Evolutionary conservation across 2,329 filamentous ascomycete species (phyloP), one percentile per base, ranked within the genome.

Genomic region (Xylariaceae sp.): DNA sequence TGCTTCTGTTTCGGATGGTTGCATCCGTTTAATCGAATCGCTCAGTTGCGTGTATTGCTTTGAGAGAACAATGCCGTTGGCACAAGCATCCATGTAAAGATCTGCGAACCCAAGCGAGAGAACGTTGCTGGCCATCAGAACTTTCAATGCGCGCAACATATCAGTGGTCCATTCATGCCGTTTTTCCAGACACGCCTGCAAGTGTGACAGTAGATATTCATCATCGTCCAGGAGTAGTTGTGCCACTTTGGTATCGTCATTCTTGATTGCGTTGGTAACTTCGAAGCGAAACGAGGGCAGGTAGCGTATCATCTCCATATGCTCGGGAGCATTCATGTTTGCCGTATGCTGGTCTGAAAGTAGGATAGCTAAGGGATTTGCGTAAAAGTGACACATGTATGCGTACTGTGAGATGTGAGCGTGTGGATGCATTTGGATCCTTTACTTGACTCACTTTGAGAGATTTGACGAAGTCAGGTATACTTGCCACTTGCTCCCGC

Each of bases 371-470:
- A 90, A 72, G 1, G 86, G 81, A 58, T 90, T 92, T 36, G 86
- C 86, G 59, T 89, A 92, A 62, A 89, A 92, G 64, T 90, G 87
- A 49, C 85, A 89, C 88, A 95, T 91, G 63, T 90, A 90, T 1
- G 85, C 82, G 68, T 92, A 94, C 80, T 89, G 65, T 51, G 53
- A 41, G 19, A 11, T 45, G 10, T 12, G 32, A 27, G 22, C 22
- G 22, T 7, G 22, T 27, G 22, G 10, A 35, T 17, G 11, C 36
- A 36, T 31, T 4, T 9, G 12, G 11, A 42, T 14, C 31, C n/a
- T 12, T 39, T n/a, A 17, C n/a, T 6, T 11, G 27, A 35, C 38
- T 58, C 66, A 84, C 84, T 74, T 87, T 87, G 2, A 90, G 61
- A 11, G 85, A 83, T 62, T 81, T 81, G 42, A 85, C 75, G 62